Percentiles rank a stretch among this genome's conserved stretches.
phyloP scores from a whole-genome alignment of 2,329 filamentous ascomycete genomes.

The Elsinoe fawcettii region DNA sequence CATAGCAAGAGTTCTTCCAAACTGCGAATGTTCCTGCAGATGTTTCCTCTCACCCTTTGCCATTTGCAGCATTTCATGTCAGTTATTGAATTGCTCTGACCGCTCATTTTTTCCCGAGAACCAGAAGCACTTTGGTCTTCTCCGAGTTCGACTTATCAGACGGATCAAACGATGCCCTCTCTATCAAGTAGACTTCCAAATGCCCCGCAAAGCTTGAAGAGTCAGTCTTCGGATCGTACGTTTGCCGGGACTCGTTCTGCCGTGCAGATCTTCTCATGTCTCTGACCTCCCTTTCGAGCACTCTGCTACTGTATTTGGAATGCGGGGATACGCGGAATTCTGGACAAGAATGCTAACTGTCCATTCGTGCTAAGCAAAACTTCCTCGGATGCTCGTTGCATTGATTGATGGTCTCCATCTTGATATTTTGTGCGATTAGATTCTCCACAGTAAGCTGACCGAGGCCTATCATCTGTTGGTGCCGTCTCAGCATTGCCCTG shows the following conservation, averaged over 20 bases:
- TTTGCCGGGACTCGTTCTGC: not conserved
- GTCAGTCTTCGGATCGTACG: not conserved
- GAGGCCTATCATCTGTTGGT: no score
- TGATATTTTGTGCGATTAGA: no score
- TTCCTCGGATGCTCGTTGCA: not conserved
- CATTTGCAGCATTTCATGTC: not conserved
- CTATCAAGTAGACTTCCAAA: not conserved
- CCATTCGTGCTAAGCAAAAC: not conserved
- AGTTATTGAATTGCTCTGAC: not conserved
- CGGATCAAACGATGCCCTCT: not conserved
- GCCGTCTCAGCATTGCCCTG: no score
- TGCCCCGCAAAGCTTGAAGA: constrained; percentile 13
- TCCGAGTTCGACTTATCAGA: not conserved
- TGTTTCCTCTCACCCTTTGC: constrained; percentile 1
- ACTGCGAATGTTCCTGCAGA: not conserved
- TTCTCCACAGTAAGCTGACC: no score
- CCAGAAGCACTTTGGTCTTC: no score
- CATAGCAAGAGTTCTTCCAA: not conserved
- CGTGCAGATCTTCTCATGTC: constrained; percentile 3
- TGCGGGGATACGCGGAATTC: not conserved
- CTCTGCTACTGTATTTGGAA: not conserved
- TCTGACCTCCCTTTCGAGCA: not conserved
- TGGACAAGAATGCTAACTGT: not conserved
- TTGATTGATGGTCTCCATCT: no score
- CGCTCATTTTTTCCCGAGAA: no score